Evolutionary conservation across 805 yeast genomes (phyloP).

Genomic region (Myxozyma monticola): DNA sequence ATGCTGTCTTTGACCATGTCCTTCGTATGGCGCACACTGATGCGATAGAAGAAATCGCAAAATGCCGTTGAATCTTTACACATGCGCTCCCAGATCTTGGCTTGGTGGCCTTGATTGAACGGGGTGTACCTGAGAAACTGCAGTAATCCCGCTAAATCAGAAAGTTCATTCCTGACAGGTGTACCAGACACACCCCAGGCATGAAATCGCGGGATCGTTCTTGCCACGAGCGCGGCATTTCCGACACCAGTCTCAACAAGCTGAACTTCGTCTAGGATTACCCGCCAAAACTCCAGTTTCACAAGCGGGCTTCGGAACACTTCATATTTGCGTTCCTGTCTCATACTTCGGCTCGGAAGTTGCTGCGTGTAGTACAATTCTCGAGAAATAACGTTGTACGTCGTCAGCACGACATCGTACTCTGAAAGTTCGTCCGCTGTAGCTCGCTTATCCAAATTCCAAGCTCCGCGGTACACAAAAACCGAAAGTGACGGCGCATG

Average conservation of each 20-base stretch:
- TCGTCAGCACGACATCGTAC: constrained; percentile 77
- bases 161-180: constrained; percentile 66
- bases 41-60: constrained; percentile 50
- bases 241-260: constrained; percentile 76
- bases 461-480: constrained; percentile 51
- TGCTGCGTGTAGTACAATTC: constrained; percentile 84
- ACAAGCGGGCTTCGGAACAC: constrained; percentile 65
- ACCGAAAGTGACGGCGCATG: constrained; percentile 65
- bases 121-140: constrained; percentile 70
- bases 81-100: constrained; percentile 45
- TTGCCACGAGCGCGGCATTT: constrained; percentile 76
- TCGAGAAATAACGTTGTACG: constrained; percentile 66
- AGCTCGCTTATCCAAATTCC: constrained; percentile 13
- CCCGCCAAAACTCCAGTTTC: constrained; percentile 82
- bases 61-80: constrained; percentile 46
- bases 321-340: constrained; percentile 30
- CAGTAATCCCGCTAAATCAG: constrained; percentile 70
- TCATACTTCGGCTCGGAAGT: constrained; percentile 49
- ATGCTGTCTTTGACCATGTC: constrained; percentile 78
- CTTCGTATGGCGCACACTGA: constrained; percentile 80
- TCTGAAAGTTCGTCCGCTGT: constrained; percentile 56
- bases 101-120: constrained; percentile 46
- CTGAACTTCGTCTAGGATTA: constrained; percentile 91
- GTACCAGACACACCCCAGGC: constrained; percentile 99
- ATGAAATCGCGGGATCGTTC: constrained; percentile 77